Conservation (phyloP, 2,329 filamentous ascomycete genomes). For the Thelonectria blattea region DNA sequence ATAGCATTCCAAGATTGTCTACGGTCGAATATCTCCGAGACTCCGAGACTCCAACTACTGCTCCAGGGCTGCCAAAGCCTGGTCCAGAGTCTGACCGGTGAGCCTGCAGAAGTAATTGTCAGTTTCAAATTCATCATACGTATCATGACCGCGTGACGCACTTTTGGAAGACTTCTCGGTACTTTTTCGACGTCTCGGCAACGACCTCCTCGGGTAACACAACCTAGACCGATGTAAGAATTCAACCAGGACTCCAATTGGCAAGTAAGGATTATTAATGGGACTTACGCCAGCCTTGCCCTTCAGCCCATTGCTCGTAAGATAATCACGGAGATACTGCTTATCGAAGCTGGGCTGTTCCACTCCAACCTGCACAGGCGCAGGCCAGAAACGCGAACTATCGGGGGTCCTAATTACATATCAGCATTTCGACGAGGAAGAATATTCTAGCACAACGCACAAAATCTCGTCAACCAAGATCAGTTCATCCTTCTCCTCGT, state of each 20-base stretch:
- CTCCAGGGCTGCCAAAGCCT: not conserved
- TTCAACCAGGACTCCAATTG: not conserved
- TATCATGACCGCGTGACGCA: not conserved
- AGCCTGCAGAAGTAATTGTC: not conserved
- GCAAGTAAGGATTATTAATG: too few relatives aligned
- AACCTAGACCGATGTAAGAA: not conserved
- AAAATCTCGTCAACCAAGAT: conserved; percentile 37
- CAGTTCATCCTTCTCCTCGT: conserved; percentile 38
- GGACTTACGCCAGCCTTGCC: conserved; percentile 35
- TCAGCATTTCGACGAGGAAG: not conserved
- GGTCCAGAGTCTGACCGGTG: not conserved
- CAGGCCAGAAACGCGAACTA: conserved; percentile 85
- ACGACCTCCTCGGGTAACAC: conserved; percentile 76
- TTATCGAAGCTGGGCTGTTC: conserved; percentile 89
- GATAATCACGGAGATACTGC: conserved; percentile 81
- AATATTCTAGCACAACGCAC: not conserved
- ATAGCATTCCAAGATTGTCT: not conserved
- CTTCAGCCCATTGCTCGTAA: conserved; percentile 68
- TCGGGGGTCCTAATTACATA: conserved; percentile 48
- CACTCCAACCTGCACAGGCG: conserved; percentile 66
- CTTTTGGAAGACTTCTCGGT: conserved; percentile 16
- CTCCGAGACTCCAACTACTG: not conserved
- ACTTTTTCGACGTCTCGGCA: conserved; percentile 59
- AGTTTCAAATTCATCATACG: not conserved
- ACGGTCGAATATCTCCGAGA: not conserved